Evolutionary conservation across 2,329 filamentous ascomycete genomes (phyloP).

Genomic region (Bretziella fagacearum): DNA sequence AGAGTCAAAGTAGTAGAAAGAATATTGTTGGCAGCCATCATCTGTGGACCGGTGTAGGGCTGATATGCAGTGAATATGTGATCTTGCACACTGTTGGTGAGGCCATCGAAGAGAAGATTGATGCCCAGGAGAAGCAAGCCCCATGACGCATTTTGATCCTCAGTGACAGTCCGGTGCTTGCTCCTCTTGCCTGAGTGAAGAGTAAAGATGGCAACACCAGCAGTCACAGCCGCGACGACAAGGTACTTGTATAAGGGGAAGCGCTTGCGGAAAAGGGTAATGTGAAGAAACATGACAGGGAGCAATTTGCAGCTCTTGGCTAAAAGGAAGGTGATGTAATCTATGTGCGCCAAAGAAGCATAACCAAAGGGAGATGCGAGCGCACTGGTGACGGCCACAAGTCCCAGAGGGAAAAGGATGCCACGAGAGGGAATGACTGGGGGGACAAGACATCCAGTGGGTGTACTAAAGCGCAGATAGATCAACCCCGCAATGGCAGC

Average conservation of each 20-base stretch:
- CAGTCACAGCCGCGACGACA: constrained; percentile 78
- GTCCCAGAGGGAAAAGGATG: constrained; percentile 61
- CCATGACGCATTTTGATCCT: constrained; percentile 49
- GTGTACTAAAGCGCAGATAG: constrained; percentile 57
- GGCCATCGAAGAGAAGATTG: constrained; percentile 86
- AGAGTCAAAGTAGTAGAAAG: constrained; percentile 66
- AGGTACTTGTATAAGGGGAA: constrained; percentile 96
- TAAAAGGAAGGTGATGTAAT: constrained; percentile 95
- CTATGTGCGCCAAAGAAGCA: constrained; percentile 77
- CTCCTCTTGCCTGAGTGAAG: constrained; percentile 54
- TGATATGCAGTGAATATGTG: constrained; percentile 71
- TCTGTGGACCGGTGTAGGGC: constrained; percentile 80
- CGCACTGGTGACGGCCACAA: constrained; percentile 75
- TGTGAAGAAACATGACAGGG: constrained; percentile 94
- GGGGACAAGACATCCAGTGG: constrained; percentile 25
- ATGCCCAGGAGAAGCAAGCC: constrained; percentile 70
- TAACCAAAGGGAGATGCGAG: constrained; percentile 94
- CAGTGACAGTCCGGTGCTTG: constrained; percentile 25
- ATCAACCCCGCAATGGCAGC: constrained; percentile 65
- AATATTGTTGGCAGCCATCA: constrained; percentile 98
- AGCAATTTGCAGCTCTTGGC: constrained; percentile 97
- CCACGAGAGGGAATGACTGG: constrained; percentile 59
- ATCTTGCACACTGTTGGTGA: constrained; percentile 94
- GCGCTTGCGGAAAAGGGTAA: constrained; percentile 72
- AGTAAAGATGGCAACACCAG: constrained; percentile 88